phyloP scores from a whole-genome alignment of 2,329 filamentous ascomycete genomes.

The Xylariaceae sp. region DNA sequence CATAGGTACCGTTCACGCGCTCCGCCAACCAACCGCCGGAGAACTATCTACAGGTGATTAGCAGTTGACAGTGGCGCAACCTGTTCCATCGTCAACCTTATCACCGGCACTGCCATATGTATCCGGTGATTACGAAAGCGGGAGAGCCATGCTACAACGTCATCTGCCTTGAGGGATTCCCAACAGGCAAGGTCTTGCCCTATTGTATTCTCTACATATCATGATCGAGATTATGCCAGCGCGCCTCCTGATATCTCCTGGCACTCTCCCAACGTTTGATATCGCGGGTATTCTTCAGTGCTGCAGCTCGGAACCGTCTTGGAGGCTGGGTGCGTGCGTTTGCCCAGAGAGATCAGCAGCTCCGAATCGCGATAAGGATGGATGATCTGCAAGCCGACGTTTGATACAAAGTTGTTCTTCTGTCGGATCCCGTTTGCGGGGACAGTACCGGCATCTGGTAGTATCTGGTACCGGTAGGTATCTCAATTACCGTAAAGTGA shows the following conservation, averaged over 20 bases:
- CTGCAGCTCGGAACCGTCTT: neutral
- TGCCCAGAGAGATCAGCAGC: neutral
- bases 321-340: too few species aligned
- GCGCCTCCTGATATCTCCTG: neutral
- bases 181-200: neutral
- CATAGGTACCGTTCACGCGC: neutral
- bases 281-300: neutral
- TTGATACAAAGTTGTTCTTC: neutral
- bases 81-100: neutral
- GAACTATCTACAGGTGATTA: neutral
- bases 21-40: neutral
- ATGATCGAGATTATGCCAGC: neutral
- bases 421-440: neutral
- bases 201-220: neutral
- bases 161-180: neutral
- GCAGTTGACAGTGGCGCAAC: neutral
- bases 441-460: neutral
- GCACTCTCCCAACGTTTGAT: neutral
- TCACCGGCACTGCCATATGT: neutral
- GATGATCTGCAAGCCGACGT: neutral
- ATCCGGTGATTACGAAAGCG: neutral
- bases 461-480: neutral
- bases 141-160: neutral
- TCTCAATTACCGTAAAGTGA: neutral
- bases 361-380: neutral